Percentiles rank a stretch among this genome's conserved stretches.
Evolutionary conservation across 768 basidiomycete species (phyloP).

Genomic region (Suillus spraguei): DNA sequence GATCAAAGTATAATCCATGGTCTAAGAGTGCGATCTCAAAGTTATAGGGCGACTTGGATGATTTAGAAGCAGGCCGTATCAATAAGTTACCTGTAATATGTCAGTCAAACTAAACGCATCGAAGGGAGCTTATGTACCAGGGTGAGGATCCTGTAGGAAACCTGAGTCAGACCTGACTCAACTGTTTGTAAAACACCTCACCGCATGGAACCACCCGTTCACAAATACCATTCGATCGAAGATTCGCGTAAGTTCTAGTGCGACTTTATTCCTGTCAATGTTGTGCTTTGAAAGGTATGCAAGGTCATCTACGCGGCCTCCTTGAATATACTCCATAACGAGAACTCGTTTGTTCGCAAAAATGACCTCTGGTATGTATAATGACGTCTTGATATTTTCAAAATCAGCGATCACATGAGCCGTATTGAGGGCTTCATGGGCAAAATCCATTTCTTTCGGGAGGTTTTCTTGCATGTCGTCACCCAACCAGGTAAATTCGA

Average conservation of each 20-base stretch:
- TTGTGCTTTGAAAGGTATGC: conserved; percentile 76
- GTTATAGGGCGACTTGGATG: conserved; percentile 82
- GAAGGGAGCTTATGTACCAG: conserved; percentile 46
- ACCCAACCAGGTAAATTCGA: conserved; percentile 91
- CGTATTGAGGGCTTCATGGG: conserved; percentile 87
- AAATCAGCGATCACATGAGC: conserved; percentile 74
- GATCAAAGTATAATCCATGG: conserved; percentile 92
- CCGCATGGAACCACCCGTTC: conserved; percentile 89
- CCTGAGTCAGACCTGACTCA: conserved; percentile 1
- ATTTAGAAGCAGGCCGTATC: conserved; percentile 70
- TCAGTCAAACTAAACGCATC: conserved; percentile 1
- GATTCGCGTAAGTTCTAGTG: conserved; percentile 86
- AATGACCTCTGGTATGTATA: conserved; percentile 88
- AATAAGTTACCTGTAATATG: conserved; percentile 74
- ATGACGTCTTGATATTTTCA: conserved; percentile 63
- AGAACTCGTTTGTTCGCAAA: conserved; percentile 82
- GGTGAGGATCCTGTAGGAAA: conserved; percentile 75
- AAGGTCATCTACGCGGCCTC: conserved; percentile 87
- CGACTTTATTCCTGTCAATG: conserved; percentile 94
- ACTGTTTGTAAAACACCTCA: conserved; percentile 36
- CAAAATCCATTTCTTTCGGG: conserved; percentile 94
- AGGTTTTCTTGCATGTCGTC: conserved; percentile 94
- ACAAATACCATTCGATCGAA: conserved; percentile 96
- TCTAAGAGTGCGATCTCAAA: conserved; percentile 96
- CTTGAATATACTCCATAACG: conserved; percentile 94